phyloP scores from a whole-genome alignment of 148 eudicot species.

The Simmondsia chinensis region DNA sequence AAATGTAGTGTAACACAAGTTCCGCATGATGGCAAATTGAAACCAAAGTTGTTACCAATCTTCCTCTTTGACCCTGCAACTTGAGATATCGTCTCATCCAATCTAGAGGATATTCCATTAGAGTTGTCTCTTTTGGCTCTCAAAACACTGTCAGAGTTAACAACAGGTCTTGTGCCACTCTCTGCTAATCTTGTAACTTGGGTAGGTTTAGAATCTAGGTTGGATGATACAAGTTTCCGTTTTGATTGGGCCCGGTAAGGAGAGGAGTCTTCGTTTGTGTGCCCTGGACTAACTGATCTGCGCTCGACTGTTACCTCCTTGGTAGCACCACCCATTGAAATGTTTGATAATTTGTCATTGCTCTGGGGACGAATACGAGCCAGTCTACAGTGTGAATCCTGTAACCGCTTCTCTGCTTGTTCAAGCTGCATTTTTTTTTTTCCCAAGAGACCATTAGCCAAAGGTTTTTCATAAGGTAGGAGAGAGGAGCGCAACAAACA shows the following conservation, averaged over 20 bases:
- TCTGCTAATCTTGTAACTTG: slow-evolving; percentile 24
- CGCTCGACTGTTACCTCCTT: slow-evolving; percentile 29
- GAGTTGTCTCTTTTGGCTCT: slow-evolving; percentile 36
- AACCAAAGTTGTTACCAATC: slow-evolving; percentile 38
- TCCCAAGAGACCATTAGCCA: slow-evolving; percentile 10
- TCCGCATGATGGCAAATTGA: neutral
- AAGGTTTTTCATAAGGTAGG: too few relatives aligned
- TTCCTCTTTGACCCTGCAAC: slow-evolving; percentile 58
- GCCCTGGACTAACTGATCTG: slow-evolving; percentile 38
- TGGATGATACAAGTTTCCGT: slow-evolving; percentile 53
- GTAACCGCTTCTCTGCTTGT: slow-evolving; percentile 58
- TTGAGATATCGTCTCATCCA: slow-evolving; percentile 32
- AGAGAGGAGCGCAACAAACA: too few relatives aligned
- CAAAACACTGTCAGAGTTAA: slow-evolving; percentile 17
- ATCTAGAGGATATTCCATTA: slow-evolving; percentile 22
- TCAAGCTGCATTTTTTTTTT: slow-evolving; percentile 48
- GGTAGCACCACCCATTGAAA: slow-evolving; percentile 13
- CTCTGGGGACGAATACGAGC: slow-evolving; percentile 48
- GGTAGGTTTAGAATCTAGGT: slow-evolving; percentile 26
- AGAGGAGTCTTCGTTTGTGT: slow-evolving; percentile 19
- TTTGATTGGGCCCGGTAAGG: slow-evolving; percentile 30
- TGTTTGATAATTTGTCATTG: slow-evolving; percentile 17
- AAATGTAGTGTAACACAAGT: neutral
- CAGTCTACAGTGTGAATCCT: slow-evolving; percentile 50
- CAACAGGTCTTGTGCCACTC: slow-evolving; percentile 20